Percentiles rank a stretch among this genome's conserved stretches.
Evolutionary conservation across 2,329 filamentous ascomycete species (phyloP).

Genomic region (Cladosporium sp.): DNA sequence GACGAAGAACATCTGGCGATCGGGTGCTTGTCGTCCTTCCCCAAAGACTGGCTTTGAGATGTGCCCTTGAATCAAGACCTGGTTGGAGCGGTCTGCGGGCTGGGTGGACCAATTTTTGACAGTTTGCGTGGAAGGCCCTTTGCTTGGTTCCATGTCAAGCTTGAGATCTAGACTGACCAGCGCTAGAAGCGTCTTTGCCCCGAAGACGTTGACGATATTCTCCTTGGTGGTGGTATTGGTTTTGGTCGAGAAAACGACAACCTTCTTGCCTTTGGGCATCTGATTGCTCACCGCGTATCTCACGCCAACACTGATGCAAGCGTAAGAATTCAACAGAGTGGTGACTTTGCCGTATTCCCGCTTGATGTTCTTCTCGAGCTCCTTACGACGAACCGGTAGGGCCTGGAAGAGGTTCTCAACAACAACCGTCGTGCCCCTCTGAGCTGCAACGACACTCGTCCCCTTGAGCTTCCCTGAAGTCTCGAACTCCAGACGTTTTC

Average conservation of each 20-base stretch:
- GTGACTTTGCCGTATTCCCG: conserved; percentile 90
- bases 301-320: conserved; percentile 82
- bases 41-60: conserved; percentile 87
- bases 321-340: conserved; percentile 84
- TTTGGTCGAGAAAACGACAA: conserved; percentile 84
- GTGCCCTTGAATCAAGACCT: conserved; percentile 73
- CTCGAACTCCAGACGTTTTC: conserved; percentile 81
- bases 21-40: conserved; percentile 89
- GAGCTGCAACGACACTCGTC: conserved; percentile 73
- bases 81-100: conserved; percentile 44
- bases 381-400: conserved; percentile 82
- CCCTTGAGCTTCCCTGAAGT: conserved; percentile 73
- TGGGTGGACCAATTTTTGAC: conserved; percentile 46
- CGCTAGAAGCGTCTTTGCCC: conserved; percentile 78
- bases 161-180: conserved; percentile 73
- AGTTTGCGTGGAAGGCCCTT: conserved; percentile 38
- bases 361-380: conserved; percentile 97
- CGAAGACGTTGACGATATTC: conserved; percentile 96
- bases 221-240: conserved; percentile 82
- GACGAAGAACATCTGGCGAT: conserved; percentile 98
- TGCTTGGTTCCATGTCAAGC: conserved; percentile 67
- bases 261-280: conserved; percentile 68
- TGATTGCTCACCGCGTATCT: conserved; percentile 86
- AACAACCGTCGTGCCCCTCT: conserved; percentile 79
- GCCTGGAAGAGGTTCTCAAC: conserved; percentile 85